Evolutionary conservation across 2,329 filamentous ascomycete species (phyloP).

Genomic region (Didymella sp.): DNA sequence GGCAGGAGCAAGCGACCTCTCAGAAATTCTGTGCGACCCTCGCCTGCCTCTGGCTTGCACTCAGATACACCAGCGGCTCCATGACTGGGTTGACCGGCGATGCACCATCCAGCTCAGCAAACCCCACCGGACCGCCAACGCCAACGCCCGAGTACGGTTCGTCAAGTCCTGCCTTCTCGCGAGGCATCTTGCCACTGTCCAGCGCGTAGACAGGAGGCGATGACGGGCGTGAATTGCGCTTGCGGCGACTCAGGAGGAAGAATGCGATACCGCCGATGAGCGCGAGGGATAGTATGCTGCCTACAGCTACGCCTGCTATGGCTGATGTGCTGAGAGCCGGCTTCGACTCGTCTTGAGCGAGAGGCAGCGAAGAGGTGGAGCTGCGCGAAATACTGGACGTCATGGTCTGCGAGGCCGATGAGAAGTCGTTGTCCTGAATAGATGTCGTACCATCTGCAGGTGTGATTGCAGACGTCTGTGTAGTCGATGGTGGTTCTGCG

Average conservation of each 20-base stretch:
- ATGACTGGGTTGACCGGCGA: conserved; percentile 1
- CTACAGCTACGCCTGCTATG: conserved; percentile 29
- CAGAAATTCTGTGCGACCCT: conserved; percentile 9
- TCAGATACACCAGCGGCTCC: not conserved
- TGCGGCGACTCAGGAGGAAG: conserved; percentile 22
- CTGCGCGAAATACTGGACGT: not conserved
- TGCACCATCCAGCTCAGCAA: conserved; percentile 6
- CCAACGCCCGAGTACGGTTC: not conserved
- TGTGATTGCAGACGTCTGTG: not conserved
- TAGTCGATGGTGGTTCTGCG: not conserved
- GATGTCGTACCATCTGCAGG: not conserved
- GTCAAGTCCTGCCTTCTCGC: conserved; percentile 1
- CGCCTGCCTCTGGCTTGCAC: not conserved
- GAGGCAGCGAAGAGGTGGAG: not conserved
- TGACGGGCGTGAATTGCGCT: not conserved
- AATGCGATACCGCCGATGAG: conserved; percentile 17
- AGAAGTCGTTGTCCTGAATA: not conserved
- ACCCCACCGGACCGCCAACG: not conserved
- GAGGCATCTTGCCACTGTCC: not conserved
- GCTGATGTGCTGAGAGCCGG: conserved; percentile 14
- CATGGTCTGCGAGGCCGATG: not conserved
- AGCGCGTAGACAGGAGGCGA: not conserved
- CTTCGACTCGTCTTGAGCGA: not conserved
- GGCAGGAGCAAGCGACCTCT: not conserved
- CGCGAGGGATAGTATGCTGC: conserved; percentile 18